Base-by-base conservation (phyloP, 192 early-diverging fungal genomes). In the Backusella sp. region DNA sequence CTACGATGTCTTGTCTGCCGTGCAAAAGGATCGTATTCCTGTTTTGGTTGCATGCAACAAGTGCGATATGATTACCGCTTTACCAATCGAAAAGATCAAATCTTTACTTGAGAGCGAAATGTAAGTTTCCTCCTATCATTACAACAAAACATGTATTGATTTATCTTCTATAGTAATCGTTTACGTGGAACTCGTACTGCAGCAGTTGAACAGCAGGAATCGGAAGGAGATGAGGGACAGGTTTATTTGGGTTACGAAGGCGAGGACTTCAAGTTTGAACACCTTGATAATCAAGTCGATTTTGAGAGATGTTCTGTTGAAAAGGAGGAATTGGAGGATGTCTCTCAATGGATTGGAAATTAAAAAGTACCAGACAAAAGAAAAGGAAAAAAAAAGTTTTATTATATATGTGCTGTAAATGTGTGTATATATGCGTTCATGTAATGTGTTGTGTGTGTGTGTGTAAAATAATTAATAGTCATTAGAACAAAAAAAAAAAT, bases 1-100 rank as follows among this genome's bases (percentile, higher is more conserved):
- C 1, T 96, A 96, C 73, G 93, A 96, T 37, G 86, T 96, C 44
- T 85, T 97, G 72, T 81, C 83, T 23, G 76, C 85, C 67, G 83
- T 92, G 11, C 85, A 86, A 67, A 82, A 89, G 17, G 76, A 84
- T 19, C 86, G 87, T 44, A 88, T 91, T 8, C 88, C 91, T 3
- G 74, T 95, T 7, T 77, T 96, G 70, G 85, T 97, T 23, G 80
- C 92, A 34, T 96, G 95, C 81, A 97, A 97, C 82, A 96, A 96
- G 83, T 86, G 85, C 70, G 96, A 97, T 75, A 79, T 91, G 72
- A 77, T 94, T 49, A 84, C 90, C 34, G 92, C 94, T 4, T 81
- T 93, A 66, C 85, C 89, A 35, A 89, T 83, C 32, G 85, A 89
- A 36, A 90, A 88, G 28, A 88, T 96, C n/a, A 84, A 90, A 79